phyloP scores from a whole-genome alignment of 208 protist genomes.

The Wallacemonas sp. region DNA sequence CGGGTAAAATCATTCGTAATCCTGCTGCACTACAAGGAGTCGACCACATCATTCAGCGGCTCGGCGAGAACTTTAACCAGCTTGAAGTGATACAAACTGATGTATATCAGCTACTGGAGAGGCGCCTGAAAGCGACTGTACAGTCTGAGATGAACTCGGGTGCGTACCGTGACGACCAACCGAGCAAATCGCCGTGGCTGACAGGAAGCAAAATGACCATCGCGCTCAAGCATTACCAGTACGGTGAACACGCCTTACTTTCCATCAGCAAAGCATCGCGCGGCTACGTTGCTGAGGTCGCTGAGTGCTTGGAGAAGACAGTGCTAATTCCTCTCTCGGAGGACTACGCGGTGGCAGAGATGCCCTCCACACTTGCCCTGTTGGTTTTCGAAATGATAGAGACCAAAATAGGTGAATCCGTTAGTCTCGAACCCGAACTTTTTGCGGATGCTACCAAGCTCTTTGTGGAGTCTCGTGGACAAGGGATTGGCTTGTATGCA shows the following conservation, averaged over 20 bases:
- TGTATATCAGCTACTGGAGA: conserved; percentile 54
- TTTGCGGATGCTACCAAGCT: conserved; percentile 58
- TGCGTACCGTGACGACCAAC: conserved; percentile 65
- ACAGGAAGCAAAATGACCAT: conserved; percentile 23
- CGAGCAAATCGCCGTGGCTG: conserved; percentile 28
- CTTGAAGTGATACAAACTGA: conserved; percentile 60
- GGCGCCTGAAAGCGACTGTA: conserved; percentile 35
- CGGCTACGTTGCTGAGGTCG: conserved; percentile 42
- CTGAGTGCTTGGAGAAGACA: conserved; percentile 48
- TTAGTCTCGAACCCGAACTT: conserved; percentile 47
- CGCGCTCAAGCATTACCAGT: conserved; percentile 77
- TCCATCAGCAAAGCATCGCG: conserved; percentile 45
- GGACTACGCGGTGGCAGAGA: conserved; percentile 74
- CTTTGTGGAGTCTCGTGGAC: conserved; percentile 70
- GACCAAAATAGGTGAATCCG: conserved; percentile 34
- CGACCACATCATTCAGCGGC: conserved; percentile 62
- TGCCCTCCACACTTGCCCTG: conserved; percentile 54
- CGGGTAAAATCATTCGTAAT: conserved; percentile 56
- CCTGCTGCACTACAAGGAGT: conserved; percentile 57
- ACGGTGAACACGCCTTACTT: conserved; percentile 63
- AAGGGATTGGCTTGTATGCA: conserved; percentile 55
- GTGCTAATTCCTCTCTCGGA: conserved; percentile 73
- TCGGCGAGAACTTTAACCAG: conserved; percentile 84
- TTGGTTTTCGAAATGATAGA: conserved; percentile 63
- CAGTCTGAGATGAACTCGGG: conserved; percentile 47